Evolutionary conservation across 2,329 filamentous ascomycete species (phyloP), one percentile per base, ranked within the genome.

Genomic region (Claviceps cyperi): DNA sequence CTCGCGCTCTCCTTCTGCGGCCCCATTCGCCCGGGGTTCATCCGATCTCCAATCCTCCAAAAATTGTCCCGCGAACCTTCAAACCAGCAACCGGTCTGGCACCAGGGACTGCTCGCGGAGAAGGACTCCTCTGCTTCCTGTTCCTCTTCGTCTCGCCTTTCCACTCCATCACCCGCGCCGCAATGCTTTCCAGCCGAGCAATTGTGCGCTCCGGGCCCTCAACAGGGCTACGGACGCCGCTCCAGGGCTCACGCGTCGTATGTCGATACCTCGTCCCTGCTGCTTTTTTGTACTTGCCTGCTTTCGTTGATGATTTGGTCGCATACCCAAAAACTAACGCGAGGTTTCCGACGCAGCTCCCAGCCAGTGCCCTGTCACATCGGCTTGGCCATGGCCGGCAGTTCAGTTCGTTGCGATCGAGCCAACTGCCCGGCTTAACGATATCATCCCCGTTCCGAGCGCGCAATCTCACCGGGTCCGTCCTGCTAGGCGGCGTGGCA

Each of bases 161-260:
- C 11, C 19, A 36, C 32, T 14, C 15, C 5, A 36, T 43, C 7
- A 39, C 17, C 40, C 47, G 53, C 58, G 59, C 55, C 62, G 64
- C 56, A 52, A 72, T 72, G 69, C 64, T 72, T 59, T 67, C 69
- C 51, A 70, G 69, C 54, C 67, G 69, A 68, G 69, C 67, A 59
- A 62, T 69, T 57, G 61, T 64, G 57, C 65, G 66, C 55, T 65
- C 66, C 49, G 53, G 69, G 50, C 62, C 67, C 54, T 63, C 65
- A 41, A 55, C 57, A 54, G 58, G 60, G 49, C 46, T 60, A 40
- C 60, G 61, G 54, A 63, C 60, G 55, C 62, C 60, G 49, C 44
- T 62, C 28, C 56, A 56, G 15, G 57, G 53, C 50, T 61, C 59
- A 59, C 56, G 57, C 21, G 64, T 68, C 35, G 62, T 53, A 17